These are phyloP conservation scores for Aspergillus sojae DNA, from an alignment of 2,329 filamentous ascomycete genomes.

Conservation along the genomic window DNA sequence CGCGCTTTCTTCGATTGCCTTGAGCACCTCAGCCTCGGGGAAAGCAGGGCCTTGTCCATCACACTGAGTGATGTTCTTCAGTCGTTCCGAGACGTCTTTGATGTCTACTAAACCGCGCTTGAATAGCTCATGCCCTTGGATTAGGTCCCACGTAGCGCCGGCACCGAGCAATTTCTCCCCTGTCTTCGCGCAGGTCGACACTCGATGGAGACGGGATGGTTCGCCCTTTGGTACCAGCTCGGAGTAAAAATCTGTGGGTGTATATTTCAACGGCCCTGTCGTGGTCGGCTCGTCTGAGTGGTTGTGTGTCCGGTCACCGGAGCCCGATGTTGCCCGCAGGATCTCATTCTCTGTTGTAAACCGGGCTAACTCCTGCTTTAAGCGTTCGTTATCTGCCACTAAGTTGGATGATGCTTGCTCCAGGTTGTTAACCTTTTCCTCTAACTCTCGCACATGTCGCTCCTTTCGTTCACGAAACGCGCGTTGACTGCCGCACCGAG, in stretches of 20 bases:
- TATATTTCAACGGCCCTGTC: slow-evolving; percentile 71
- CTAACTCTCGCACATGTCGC: slow-evolving; percentile 88
- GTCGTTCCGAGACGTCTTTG: slow-evolving; percentile 73
- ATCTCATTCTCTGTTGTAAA: slow-evolving; percentile 91
- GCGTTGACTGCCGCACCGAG: slow-evolving; percentile 67
- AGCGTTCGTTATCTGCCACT: slow-evolving; percentile 79
- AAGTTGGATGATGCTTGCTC: slow-evolving; percentile 74
- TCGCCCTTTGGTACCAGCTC: slow-evolving; percentile 58
- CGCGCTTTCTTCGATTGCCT: slow-evolving; percentile 77
- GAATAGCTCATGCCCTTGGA: slow-evolving; percentile 78
- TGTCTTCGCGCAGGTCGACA: slow-evolving; percentile 63
- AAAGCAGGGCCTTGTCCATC: slow-evolving; percentile 90
- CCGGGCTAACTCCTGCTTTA: slow-evolving; percentile 82
- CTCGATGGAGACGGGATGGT: slow-evolving; percentile 63
- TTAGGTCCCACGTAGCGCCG: slow-evolving; percentile 85
- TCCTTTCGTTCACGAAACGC: slow-evolving; percentile 97
- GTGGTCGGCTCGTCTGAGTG: slow-evolving; percentile 50
- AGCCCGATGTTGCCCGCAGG: slow-evolving; percentile 72
- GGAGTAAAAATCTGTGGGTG: slow-evolving; percentile 71
- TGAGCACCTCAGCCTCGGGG: slow-evolving; percentile 71
- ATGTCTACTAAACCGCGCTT: slow-evolving; percentile 79
- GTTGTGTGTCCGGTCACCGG: slow-evolving; percentile 37
- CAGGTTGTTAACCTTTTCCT: slow-evolving; percentile 77
- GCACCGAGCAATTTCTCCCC: slow-evolving; percentile 73
- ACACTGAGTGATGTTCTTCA: slow-evolving; percentile 76